Evolutionary conservation across 768 basidiomycete genomes (phyloP), one percentile per base, ranked within the genome.

Genomic region (Mycena floridula): DNA sequence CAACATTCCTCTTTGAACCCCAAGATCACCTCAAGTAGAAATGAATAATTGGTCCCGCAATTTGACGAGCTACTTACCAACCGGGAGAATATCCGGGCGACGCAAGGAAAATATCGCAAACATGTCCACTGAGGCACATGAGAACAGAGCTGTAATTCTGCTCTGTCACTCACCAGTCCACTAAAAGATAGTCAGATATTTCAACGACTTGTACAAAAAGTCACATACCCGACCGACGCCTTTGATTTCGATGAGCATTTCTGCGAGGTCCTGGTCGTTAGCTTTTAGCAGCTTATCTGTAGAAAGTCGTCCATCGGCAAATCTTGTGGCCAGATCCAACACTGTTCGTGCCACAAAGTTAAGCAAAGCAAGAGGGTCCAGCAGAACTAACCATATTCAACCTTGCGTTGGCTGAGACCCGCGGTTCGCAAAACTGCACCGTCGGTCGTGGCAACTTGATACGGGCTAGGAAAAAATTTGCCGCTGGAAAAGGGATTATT

Each of bases 111-210:
- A 95, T 36, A 96, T 89, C 12, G 86, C 76, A 56, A 94, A 94
- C 92, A 94, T 94, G 54, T 92, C 83, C n/a, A 91, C 89, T 75
- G 64, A 45, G 41, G n/a, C n/a, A n/a, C n/a, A n/a, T n/a, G n/a
- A n/a, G n/a, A n/a, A n/a, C n/a, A n/a, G n/a, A n/a, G 16, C 27
- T 24, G 16, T 32, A 23, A 47, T 50, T 45, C 43, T 42, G 41
- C 25, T 11, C 15, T 6, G n/a, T n/a, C n/a, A 54, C 61, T 46
- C 59, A 79, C 81, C 79, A 38, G 83, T 84, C 81, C 76, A 84
- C 81, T 79, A 48, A 48, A 26, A 21, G 30, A 28, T 15, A 39
- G 15, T 28, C 7, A 43, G 16, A 2, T 21, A 16, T 35, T 21
- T 21, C 24, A 36, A 40, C 27, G 6, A 45, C 12, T 13, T 3